Base-by-base conservation (phyloP, 208 protist genomes). In the Trypanosoma scelopori region DNA sequence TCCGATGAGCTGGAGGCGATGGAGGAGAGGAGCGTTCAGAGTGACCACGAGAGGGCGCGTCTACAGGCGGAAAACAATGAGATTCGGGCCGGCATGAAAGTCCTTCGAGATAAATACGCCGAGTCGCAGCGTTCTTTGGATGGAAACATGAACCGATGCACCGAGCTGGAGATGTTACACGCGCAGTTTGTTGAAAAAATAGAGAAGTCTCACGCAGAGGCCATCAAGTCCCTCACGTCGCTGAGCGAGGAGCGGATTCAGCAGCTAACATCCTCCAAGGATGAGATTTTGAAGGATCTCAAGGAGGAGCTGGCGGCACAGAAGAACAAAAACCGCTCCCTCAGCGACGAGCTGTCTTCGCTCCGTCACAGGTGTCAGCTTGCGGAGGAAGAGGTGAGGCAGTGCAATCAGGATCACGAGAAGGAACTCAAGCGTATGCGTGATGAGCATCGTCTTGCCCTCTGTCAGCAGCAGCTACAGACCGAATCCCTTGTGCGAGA, bases 371-470 rank as follows among this genome's bases (percentile, higher is more conserved):
- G 79, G 12, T 48, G 58, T 22, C 35, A 48, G 1, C 39, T 84
- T 55, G 57, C 83, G 12, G 69, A 84, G 49, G 81, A 91, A 16
- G 85, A 96, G 23, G 28, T 76, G 37, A 80, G 77, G 42, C 79
- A 85, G 56, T 22, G 64, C 13, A 59, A 43, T 6, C 35, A 53
- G 0, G 76, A 89, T 43, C 85, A 79, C 47, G 74, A 72, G 42
- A 87, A 86, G 53, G 78, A 91, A 61, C 13, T 92, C 23, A 82
- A 74, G 45, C 80, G 81, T 27, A 45, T 85, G 57, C 20, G 60
- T 1, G 84, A 95, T 66, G 83, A 95, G 64, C 83, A 95, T 69
- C 84, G 78, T 30, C 69, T 95, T 32, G 80, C 74, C 1, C 45
- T 93, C 32, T 82, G 73, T 50, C 86, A 90, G 65, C 78, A 78